A percentile compares a stretch with the other conserved stretches of the same genome.
Conservation (phyloP, 176 grass and related monocot species). For the Guadua angustifolia region DNA sequence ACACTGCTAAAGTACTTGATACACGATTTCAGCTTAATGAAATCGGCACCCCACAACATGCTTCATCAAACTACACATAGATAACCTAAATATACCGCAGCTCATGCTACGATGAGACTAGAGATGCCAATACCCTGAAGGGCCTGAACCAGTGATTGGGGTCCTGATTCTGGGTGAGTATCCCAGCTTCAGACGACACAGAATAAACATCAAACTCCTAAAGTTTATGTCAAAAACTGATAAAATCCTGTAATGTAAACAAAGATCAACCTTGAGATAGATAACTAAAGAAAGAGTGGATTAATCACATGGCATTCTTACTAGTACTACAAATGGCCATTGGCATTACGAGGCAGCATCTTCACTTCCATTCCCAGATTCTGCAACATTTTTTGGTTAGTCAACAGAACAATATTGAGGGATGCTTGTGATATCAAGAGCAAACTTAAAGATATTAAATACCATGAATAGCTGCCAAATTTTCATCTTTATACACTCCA, state of each 20-base stretch:
- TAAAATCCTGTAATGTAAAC: conserved; percentile 17
- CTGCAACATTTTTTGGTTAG: conserved; percentile 42
- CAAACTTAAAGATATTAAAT: conserved; percentile 14
- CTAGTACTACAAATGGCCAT: neutral
- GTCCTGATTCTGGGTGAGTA: neutral
- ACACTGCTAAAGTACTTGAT: neutral
- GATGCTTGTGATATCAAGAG: neutral
- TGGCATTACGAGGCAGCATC: conserved; percentile 33
- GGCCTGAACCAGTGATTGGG: neutral
- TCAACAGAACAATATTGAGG: neutral
- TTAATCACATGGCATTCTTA: conserved; percentile 14
- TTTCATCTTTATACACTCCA: conserved; percentile 84
- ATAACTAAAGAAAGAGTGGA: neutral
- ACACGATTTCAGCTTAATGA: neutral
- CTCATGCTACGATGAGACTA: neutral
- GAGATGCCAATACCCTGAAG: neutral
- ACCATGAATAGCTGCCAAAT: conserved; percentile 71
- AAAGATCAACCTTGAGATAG: neutral
- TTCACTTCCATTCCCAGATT: conserved; percentile 67
- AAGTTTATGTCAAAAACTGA: neutral
- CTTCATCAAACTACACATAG: conserved; percentile 27
- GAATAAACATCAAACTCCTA: neutral
- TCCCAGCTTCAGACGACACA: neutral
- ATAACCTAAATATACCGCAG: conserved; percentile 8
- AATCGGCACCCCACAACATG: neutral